These are phyloP conservation scores for Grammothele lineata DNA, from an alignment of 768 basidiomycete species.

Conservation along the genomic window DNA sequence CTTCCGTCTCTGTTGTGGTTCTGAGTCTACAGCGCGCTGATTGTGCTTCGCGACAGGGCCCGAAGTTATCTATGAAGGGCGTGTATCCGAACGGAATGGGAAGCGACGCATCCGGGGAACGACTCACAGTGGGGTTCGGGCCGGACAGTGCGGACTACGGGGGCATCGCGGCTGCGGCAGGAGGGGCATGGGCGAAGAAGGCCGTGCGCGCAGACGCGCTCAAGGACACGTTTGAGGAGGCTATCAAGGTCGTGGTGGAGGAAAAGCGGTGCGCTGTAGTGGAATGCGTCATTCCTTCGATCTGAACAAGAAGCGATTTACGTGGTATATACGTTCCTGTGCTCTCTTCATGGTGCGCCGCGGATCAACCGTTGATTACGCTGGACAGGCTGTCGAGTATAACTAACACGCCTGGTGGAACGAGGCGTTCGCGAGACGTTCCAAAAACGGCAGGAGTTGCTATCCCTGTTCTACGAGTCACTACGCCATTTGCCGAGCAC, in stretches of 20 bases:
- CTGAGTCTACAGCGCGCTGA: too few relatives aligned
- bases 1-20: slow-evolving; percentile 7
- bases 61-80: slow-evolving; percentile 58
- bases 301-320: background rate
- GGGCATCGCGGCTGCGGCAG: slow-evolving; percentile 62
- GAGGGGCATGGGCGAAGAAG: slow-evolving; percentile 60
- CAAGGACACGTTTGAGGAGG: slow-evolving; percentile 39
- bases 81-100: slow-evolving; percentile 60
- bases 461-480: too few relatives aligned
- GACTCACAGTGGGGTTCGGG: slow-evolving; percentile 62
- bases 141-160: slow-evolving; percentile 56
- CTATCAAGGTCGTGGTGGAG: slow-evolving; percentile 48
- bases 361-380: too few relatives aligned
- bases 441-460: too few relatives aligned
- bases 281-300: slow-evolving; percentile 41
- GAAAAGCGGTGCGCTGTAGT: slow-evolving; percentile 63
- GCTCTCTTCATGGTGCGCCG: too few relatives aligned
- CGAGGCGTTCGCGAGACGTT: too few relatives aligned
- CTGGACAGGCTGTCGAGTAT: too few relatives aligned
- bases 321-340: too few relatives aligned
- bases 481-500: too few relatives aligned
- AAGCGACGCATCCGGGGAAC: slow-evolving; percentile 34
- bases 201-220: slow-evolving; percentile 26
- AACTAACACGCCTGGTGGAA: too few relatives aligned
- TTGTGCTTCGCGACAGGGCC: slow-evolving; percentile 41